Conservation (phyloP, 1,284 basidiomycete species). For the Serendipita sp. region DNA sequence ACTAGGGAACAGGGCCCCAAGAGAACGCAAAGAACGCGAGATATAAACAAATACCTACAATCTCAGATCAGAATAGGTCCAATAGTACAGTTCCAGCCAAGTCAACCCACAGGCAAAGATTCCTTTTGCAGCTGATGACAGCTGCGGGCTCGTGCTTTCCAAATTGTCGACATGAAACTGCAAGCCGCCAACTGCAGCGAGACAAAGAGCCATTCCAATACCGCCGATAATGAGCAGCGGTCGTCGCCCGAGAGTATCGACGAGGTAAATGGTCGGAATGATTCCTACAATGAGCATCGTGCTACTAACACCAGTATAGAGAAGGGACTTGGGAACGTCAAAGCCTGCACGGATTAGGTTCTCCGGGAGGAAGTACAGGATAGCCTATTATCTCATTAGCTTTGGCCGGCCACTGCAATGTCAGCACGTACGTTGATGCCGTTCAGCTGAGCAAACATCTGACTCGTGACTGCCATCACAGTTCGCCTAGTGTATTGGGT, state of each 20-base stretch:
- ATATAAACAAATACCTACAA: background rate
- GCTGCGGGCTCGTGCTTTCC: constrained; percentile 21
- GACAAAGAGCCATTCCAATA: constrained; percentile 25
- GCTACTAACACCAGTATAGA: constrained; percentile 40
- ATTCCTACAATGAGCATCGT: constrained; percentile 43
- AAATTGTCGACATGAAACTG: constrained; percentile 30
- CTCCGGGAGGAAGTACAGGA: constrained; percentile 40
- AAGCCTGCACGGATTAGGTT: constrained; percentile 38
- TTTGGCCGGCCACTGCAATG: background rate
- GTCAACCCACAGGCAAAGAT: constrained; percentile 30
- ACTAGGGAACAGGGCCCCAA: constrained; percentile 54
- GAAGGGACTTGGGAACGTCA: constrained; percentile 28
- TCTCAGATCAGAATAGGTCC: no score
- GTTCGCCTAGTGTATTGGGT: constrained; percentile 31
- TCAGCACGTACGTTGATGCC: constrained; percentile 30
- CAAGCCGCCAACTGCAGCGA: constrained; percentile 31
- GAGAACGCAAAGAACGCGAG: constrained; percentile 16
- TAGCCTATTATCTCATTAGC: constrained; percentile 19
- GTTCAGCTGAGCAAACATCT: constrained; percentile 41
- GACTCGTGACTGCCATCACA: constrained; percentile 35
- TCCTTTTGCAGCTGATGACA: constrained; percentile 26
- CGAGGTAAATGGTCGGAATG: constrained; percentile 39
- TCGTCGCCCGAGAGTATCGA: constrained; percentile 41
- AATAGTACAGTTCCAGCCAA: no score
- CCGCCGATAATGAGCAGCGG: constrained; percentile 37